Conservation (phyloP, 2,329 filamentous ascomycete species). For the Talaromyces sp. region DNA sequence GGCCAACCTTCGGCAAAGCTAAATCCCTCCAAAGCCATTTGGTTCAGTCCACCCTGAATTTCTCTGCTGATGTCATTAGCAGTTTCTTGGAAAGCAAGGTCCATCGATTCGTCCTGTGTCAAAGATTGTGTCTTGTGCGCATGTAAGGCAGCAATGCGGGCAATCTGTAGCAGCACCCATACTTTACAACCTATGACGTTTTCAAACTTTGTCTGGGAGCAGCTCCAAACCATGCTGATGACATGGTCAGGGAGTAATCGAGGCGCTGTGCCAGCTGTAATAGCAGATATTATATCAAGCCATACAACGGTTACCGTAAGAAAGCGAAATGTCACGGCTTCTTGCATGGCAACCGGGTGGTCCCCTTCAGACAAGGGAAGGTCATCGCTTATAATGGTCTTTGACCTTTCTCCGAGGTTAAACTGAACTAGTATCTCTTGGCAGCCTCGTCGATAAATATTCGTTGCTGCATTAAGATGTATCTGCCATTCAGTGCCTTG, state of each 20-base stretch:
- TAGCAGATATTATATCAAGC: constrained; percentile 2
- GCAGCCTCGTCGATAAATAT: background rate
- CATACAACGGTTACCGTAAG: background rate
- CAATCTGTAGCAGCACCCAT: constrained; percentile 1
- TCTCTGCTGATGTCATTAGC: background rate
- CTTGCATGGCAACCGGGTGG: background rate
- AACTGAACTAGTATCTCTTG: background rate
- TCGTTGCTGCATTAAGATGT: constrained; percentile 2
- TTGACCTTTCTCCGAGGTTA: background rate
- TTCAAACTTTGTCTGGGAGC: background rate
- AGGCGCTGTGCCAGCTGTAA: background rate
- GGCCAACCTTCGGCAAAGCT: background rate
- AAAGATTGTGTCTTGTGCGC: background rate
- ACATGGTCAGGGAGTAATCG: background rate
- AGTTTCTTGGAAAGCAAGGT: background rate
- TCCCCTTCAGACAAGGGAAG: background rate
- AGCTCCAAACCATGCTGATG: background rate
- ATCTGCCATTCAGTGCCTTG: constrained; percentile 3
- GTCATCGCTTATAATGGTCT: background rate
- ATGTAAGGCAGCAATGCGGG: background rate
- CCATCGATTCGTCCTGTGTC: background rate
- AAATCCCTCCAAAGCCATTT: background rate
- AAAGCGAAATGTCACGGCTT: background rate
- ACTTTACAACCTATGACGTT: constrained; percentile 1
- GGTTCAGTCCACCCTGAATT: background rate